phyloP scores from a whole-genome alignment of 176 grass and related monocot species.

The Carex myosuroides region DNA sequence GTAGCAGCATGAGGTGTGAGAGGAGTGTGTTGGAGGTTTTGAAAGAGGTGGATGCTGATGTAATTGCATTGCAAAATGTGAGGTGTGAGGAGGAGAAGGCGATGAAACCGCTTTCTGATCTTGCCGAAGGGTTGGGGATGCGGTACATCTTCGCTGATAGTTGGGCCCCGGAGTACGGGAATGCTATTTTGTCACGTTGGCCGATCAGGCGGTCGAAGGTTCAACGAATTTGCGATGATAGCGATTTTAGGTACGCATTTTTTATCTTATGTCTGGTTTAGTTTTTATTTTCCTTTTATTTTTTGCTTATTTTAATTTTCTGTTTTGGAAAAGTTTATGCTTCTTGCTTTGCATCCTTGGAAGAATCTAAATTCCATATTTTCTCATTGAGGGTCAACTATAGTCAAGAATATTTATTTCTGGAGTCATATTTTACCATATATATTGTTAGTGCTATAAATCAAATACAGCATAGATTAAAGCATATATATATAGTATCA shows the following conservation, averaged over 20 bases:
- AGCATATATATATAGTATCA: neutral
- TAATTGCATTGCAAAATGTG: conserved; percentile 92
- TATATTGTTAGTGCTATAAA: neutral
- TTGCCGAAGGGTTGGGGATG: conserved; percentile 83
- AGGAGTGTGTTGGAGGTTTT: conserved; percentile 87
- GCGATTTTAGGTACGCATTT: conserved; percentile 57
- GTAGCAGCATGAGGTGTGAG: neutral
- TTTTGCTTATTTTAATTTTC: conserved; percentile 7
- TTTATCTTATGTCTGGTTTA: neutral
- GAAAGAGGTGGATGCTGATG: conserved; percentile 67
- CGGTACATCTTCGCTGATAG: conserved; percentile 94
- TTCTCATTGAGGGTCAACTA: neutral
- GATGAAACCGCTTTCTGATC: conserved; percentile 81
- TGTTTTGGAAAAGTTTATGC: neutral
- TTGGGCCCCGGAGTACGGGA: conserved; percentile 96
- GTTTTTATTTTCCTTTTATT: neutral
- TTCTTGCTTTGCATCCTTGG: neutral
- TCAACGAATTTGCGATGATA: conserved; percentile 65
- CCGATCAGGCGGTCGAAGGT: conserved; percentile 81
- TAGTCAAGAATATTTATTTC: neutral
- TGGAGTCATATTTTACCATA: conserved; percentile 3
- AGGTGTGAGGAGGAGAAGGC: conserved; percentile 78
- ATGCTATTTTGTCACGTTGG: conserved; percentile 89
- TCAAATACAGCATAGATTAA: neutral
- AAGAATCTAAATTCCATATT: neutral